A percentile compares a stretch with the other conserved stretches of the same genome.
These are phyloP conservation scores for Dipteronia dyeriana DNA, from an alignment of 345 rosid species.

Conservation along the genomic window DNA sequence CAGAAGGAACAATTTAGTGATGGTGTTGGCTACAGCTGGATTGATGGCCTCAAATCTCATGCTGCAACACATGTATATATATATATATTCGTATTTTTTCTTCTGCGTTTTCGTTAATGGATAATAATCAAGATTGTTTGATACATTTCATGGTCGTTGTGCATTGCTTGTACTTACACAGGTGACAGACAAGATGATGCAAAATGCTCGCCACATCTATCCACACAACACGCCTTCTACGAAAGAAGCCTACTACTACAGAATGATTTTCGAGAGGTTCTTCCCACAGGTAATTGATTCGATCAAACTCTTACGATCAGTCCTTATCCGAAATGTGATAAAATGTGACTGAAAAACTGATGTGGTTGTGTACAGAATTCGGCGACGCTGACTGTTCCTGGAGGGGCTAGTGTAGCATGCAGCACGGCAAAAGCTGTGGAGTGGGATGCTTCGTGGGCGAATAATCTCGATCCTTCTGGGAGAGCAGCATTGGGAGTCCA, in stretches of 20 bases:
- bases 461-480: slow-evolving; percentile 94
- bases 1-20: slow-evolving; percentile 98
- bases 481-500: slow-evolving; percentile 93
- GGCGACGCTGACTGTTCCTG: slow-evolving; percentile 78
- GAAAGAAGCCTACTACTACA: slow-evolving; percentile 86
- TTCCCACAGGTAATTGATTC: slow-evolving; percentile 69
- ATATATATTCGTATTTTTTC: slow-evolving; percentile 28
- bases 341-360: neutral
- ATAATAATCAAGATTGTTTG: neutral
- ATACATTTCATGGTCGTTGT: neutral
- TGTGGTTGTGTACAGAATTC: slow-evolving; percentile 55
- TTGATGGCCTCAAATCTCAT: slow-evolving; percentile 91
- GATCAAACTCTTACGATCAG: neutral
- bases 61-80: slow-evolving; percentile 60
- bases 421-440: slow-evolving; percentile 88
- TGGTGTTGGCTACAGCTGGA: slow-evolving; percentile 98
- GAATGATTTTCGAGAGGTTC: slow-evolving; percentile 90
- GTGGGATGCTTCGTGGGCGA: slow-evolving; percentile 87
- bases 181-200: slow-evolving; percentile 90
- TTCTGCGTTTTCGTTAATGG: neutral
- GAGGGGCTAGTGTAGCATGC: slow-evolving; percentile 91
- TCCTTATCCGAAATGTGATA: too few relatives aligned
- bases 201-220: slow-evolving; percentile 63
- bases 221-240: slow-evolving; percentile 83
- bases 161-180: slow-evolving; percentile 29